A percentile compares a stretch with the other conserved stretches of the same genome.
Evolutionary conservation across 768 basidiomycete species (phyloP).

Genomic region (Pulveroboletus sp.): DNA sequence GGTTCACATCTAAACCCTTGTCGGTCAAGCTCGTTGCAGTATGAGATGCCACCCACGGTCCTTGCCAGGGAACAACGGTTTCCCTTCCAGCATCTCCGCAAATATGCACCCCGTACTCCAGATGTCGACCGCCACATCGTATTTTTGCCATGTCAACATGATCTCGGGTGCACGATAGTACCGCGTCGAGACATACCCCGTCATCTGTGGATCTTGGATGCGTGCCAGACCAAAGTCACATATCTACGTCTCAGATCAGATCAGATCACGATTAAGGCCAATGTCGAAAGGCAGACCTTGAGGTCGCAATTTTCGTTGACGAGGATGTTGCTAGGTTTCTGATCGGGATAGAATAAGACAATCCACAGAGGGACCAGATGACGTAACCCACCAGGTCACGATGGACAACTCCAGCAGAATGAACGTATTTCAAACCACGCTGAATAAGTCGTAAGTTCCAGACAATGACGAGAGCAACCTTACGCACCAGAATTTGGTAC

Average conservation of each 20-base stretch:
- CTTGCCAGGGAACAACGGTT: slow-evolving; percentile 98
- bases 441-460: slow-evolving; percentile 30
- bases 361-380: not conserved
- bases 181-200: slow-evolving; percentile 97
- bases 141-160: slow-evolving; percentile 99
- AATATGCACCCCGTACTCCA: slow-evolving; percentile 99
- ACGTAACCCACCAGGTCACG: slow-evolving; percentile 73
- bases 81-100: slow-evolving; percentile 99
- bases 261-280: not conserved
- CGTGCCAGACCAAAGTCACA: slow-evolving; percentile 99
- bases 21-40: not conserved
- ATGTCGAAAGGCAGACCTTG: slow-evolving; percentile 52
- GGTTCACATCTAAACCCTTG: slow-evolving; percentile 84
- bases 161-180: slow-evolving; percentile 99
- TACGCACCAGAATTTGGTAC: slow-evolving; percentile 90
- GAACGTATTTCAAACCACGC: slow-evolving; percentile 99
- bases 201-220: slow-evolving; percentile 99
- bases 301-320: slow-evolving; percentile 99
- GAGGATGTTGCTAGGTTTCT: slow-evolving; percentile 99
- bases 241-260: slow-evolving; percentile 51
- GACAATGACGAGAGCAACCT: not conserved
- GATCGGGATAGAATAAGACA: not conserved
- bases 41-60: slow-evolving; percentile 70
- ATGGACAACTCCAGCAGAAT: slow-evolving; percentile 98
- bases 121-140: slow-evolving; percentile 98